These are phyloP conservation scores for Psilocybe cubensis DNA, from an alignment of 768 basidiomycete species.

Conservation along the genomic window DNA sequence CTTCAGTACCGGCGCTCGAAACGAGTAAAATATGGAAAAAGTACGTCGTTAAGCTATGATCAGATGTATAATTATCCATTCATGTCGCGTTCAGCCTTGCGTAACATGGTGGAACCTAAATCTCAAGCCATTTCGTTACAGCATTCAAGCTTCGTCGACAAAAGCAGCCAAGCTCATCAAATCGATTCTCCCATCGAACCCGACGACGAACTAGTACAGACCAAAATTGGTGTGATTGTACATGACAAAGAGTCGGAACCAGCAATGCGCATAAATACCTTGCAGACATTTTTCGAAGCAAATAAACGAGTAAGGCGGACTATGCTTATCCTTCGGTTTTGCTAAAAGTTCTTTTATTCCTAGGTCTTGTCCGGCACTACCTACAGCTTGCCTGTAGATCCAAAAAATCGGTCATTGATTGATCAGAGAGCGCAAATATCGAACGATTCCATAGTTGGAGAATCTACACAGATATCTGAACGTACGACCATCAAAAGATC, in stretches of 20 bases:
- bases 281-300: constrained; percentile 77
- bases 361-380: constrained; percentile 57
- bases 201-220: constrained; percentile 33
- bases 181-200: constrained; percentile 42
- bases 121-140: constrained; percentile 55
- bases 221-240: constrained; percentile 66
- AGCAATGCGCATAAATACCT: constrained; percentile 74
- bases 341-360: not conserved
- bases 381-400: constrained; percentile 60
- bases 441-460: constrained; percentile 78
- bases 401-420: constrained; percentile 68
- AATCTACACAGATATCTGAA: constrained; percentile 83
- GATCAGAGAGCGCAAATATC: constrained; percentile 86
- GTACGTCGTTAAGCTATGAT: constrained; percentile 36
- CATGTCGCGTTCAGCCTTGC: constrained; percentile 34
- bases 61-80: constrained; percentile 3
- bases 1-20: constrained; percentile 73
- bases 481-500: constrained; percentile 80
- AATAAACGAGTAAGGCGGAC: constrained; percentile 68
- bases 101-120: constrained; percentile 46
- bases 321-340: not conserved
- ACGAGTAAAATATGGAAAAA: constrained; percentile 57
- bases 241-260: constrained; percentile 57
- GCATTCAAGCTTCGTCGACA: constrained; percentile 56
- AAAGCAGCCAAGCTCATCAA: constrained; percentile 1